phyloP scores from a whole-genome alignment of 108 stramenopile genomes.

The Cyclostephanos tholiformis region DNA sequence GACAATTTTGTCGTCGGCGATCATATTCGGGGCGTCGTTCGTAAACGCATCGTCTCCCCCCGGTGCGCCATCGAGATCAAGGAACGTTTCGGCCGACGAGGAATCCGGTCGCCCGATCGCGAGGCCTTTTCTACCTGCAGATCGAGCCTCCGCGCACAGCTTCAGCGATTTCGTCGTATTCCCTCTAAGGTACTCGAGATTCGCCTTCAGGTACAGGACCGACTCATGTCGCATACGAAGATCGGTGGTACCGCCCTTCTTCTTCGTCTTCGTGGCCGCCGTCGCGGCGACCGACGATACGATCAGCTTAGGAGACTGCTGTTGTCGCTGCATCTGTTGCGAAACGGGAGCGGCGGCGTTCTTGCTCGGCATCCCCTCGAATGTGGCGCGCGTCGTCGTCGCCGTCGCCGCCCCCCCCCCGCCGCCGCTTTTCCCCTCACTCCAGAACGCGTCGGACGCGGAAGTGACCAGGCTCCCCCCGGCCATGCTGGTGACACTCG shows the following conservation, averaged over 20 bases:
- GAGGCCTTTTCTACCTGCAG: constrained; percentile 35
- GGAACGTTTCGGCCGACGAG: not conserved
- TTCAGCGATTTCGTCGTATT: constrained; percentile 83
- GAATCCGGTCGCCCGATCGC: not conserved
- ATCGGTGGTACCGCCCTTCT: constrained; percentile 29
- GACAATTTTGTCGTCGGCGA: constrained; percentile 1
- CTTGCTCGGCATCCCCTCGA: constrained; percentile 40
- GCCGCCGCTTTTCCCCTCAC: constrained; percentile 14
- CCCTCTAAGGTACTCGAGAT: constrained; percentile 77
- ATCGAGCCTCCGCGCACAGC: constrained; percentile 70
- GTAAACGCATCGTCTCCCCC: not conserved
- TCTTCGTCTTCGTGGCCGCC: constrained; percentile 11
- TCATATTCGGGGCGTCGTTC: not conserved
- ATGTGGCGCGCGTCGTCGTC: constrained; percentile 30
- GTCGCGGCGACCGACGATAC: not conserved
- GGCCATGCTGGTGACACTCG: constrained; percentile 28
- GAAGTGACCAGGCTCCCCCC: too few relatives aligned
- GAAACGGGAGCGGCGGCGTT: not conserved
- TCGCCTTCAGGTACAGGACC: constrained; percentile 78
- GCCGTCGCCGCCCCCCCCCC: too few relatives aligned
- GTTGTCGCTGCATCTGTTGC: constrained; percentile 31
- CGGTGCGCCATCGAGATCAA: constrained; percentile 1
- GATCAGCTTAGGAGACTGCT: constrained; percentile 8
- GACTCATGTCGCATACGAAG: constrained; percentile 55
- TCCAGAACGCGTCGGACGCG: constrained; percentile 26